These are phyloP conservation scores for Effrenium voratum DNA, from an alignment of 73 alveolate species.

Conservation along the genomic window DNA sequence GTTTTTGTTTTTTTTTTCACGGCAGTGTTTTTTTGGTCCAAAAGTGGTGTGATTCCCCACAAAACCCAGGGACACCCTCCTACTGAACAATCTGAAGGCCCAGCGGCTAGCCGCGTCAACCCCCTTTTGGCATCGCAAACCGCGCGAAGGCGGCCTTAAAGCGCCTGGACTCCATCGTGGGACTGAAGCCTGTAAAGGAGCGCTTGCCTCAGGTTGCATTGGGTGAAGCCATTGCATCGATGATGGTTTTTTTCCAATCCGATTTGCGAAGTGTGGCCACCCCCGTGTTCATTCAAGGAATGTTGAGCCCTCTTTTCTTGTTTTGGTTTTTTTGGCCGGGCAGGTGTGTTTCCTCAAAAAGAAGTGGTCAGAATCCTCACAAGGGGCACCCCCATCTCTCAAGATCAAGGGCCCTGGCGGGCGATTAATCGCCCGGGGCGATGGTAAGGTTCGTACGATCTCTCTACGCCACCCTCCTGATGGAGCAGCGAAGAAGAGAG, in stretches of 20 bases:
- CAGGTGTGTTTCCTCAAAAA: too few species aligned
- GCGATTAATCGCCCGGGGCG: not conserved
- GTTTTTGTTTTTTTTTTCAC: not conserved
- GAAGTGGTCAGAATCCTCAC: too few species aligned
- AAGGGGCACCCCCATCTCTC: too few species aligned
- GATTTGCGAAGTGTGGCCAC: too few species aligned
- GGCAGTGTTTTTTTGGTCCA: not conserved
- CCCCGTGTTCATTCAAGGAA: too few species aligned
- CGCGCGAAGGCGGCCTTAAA: conserved; percentile 45
- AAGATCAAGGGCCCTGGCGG: too few species aligned
- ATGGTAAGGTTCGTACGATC: conserved; percentile 54
- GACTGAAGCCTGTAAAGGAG: conserved; percentile 83
- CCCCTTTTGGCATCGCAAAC: not conserved
- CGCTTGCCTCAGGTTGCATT: not conserved
- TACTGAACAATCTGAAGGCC: too few species aligned
- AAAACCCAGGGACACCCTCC: too few species aligned
- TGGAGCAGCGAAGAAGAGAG: conserved; percentile 94
- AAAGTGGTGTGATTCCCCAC: not conserved
- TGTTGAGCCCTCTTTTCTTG: too few species aligned
- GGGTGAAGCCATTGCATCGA: too few species aligned
- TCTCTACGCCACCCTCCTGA: conserved; percentile 90
- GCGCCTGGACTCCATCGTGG: conserved; percentile 85
- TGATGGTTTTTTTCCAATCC: too few species aligned
- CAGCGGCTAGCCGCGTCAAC: not conserved
- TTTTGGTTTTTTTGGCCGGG: too few species aligned